Evolutionary conservation across 306 rosid species (phyloP).

Genomic region (Senna tora): DNA sequence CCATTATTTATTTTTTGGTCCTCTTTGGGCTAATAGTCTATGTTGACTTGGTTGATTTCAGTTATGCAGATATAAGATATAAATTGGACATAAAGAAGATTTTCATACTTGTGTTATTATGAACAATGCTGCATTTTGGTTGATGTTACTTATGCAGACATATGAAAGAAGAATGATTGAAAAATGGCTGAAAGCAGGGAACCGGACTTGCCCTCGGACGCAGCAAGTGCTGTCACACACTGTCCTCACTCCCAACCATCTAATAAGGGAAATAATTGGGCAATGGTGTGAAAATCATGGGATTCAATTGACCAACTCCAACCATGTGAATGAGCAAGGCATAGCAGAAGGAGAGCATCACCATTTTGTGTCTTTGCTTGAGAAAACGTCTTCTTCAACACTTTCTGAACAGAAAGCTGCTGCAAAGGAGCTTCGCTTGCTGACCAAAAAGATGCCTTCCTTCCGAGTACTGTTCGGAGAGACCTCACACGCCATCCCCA

Average conservation of each 20-base stretch:
- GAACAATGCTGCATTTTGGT: no score
- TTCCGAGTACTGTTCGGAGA: constrained; percentile 42
- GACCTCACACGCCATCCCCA: constrained; percentile 33
- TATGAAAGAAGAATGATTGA: constrained; percentile 24
- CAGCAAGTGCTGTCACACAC: constrained; percentile 60
- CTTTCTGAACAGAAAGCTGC: constrained; percentile 50
- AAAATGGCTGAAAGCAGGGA: constrained; percentile 77
- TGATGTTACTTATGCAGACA: no score
- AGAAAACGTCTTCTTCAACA: constrained; percentile 47
- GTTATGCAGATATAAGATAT: constrained; percentile 76
- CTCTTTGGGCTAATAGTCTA: constrained; percentile 21
- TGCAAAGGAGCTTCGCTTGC: constrained; percentile 55
- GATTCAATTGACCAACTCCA: constrained; percentile 40
- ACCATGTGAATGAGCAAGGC: constrained; percentile 20
- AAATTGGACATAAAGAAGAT: no score
- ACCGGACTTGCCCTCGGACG: constrained; percentile 69
- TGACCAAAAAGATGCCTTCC: constrained; percentile 38
- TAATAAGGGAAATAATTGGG: constrained; percentile 47
- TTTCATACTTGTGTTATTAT: no score
- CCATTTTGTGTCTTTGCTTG: constrained; percentile 44
- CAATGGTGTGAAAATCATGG: constrained; percentile 49
- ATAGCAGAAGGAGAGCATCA: constrained; percentile 22
- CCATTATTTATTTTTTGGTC: constrained; percentile 15
- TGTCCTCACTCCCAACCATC: constrained; percentile 45
- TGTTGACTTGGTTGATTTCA: constrained; percentile 25